Evolutionary conservation across 2,329 filamentous ascomycete species (phyloP).

Genomic region (Trichoderma semiorbis): DNA sequence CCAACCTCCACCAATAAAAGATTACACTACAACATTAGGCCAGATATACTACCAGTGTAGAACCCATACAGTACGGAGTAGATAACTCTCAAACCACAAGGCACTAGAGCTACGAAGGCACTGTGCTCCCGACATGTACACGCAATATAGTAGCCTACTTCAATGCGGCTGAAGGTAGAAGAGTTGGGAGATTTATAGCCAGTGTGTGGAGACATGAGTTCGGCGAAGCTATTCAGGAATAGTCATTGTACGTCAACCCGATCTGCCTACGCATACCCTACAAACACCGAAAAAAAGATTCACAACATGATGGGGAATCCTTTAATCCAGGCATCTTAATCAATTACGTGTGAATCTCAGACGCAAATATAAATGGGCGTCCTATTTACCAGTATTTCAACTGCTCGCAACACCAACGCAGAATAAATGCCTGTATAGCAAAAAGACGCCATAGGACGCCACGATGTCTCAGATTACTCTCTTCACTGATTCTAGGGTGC

Average conservation of each 20-base stretch:
- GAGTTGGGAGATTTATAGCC: not conserved
- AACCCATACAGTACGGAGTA: not conserved
- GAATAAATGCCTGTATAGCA: not conserved
- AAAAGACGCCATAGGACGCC: not conserved
- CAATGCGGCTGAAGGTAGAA: not conserved
- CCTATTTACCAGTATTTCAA: not conserved
- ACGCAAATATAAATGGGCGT: not conserved
- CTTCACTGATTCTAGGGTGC: not conserved
- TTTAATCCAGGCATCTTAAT: not conserved
- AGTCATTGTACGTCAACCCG: not conserved
- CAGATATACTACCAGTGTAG: not conserved
- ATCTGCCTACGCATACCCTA: not conserved
- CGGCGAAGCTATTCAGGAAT: slow-evolving; percentile 3
- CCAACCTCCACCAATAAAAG: not conserved
- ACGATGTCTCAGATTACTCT: not conserved
- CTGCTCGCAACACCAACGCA: too few relatives aligned
- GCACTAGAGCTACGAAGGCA: not conserved
- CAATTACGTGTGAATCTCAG: not conserved
- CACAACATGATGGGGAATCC: not conserved
- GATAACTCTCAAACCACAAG: not conserved
- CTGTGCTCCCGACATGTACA: not conserved
- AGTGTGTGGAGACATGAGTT: not conserved
- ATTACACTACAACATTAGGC: not conserved
- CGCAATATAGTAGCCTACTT: not conserved
- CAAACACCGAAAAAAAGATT: too few relatives aligned